Percentiles rank a stretch among this genome's conserved stretches.
phyloP scores from a whole-genome alignment of 257 asterid species.

The Forsythia viridissima region DNA sequence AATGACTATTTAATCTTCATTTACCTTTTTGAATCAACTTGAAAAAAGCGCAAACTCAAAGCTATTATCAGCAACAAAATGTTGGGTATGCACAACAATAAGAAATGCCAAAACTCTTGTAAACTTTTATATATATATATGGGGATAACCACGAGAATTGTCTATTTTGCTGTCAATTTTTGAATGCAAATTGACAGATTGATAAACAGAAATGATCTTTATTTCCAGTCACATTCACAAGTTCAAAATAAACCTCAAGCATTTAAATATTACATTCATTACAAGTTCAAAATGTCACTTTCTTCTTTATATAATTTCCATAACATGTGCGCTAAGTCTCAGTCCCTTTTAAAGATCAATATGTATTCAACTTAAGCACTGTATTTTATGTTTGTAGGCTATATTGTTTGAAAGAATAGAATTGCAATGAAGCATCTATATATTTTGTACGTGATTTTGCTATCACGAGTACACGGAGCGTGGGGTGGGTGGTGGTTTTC shows the following conservation, averaged over 20 bases:
- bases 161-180: not conserved
- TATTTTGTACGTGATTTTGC: slow-evolving; percentile 26
- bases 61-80: not conserved
- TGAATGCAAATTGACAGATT: not conserved
- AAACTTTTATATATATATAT: not conserved
- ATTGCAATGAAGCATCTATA: not conserved
- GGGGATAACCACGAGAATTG: not conserved
- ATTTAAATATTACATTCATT: no score
- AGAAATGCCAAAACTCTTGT: not conserved
- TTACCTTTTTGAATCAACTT: not conserved
- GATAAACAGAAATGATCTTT: not conserved
- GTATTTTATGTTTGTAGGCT: slow-evolving; percentile 3
- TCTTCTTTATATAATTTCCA: not conserved
- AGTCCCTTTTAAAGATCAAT: not conserved
- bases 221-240: slow-evolving; percentile 33
- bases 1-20: not conserved
- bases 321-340: slow-evolving; percentile 22
- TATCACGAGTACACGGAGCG: slow-evolving; percentile 39
- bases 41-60: not conserved
- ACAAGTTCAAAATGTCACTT: not conserved
- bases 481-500: slow-evolving; percentile 50
- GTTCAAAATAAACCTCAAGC: slow-evolving; percentile 56
- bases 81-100: not conserved
- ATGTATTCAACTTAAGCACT: not conserved
- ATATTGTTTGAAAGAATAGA: not conserved